Conservation (phyloP, 345 rosid genomes). For the Euclidium syriacum region DNA sequence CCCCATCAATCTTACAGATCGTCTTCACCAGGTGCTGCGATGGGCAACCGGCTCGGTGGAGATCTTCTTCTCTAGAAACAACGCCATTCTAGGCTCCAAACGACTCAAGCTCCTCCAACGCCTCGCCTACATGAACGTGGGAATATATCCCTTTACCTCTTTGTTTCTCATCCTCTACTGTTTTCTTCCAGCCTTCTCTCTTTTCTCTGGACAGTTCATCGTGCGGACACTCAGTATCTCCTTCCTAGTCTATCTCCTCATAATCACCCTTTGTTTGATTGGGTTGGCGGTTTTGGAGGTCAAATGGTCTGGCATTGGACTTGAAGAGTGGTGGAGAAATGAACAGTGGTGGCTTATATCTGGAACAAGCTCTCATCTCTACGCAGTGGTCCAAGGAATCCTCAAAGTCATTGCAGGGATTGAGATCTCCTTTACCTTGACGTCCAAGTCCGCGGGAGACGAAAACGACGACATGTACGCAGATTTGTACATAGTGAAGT, state of each 20-base stretch:
- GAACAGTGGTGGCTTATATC: constrained; percentile 95
- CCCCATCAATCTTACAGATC: constrained; percentile 87
- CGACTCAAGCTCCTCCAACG: constrained; percentile 81
- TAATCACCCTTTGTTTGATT: constrained; percentile 61
- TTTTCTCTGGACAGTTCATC: constrained; percentile 82
- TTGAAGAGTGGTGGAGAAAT: constrained; percentile 99
- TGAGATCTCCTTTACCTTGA: constrained; percentile 89
- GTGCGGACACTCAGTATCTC: constrained; percentile 54
- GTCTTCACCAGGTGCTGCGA: constrained; percentile 90
- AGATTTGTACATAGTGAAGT: constrained; percentile 76
- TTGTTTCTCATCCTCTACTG: constrained; percentile 78
- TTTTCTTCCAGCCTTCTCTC: constrained; percentile 94
- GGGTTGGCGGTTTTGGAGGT: constrained; percentile 73
- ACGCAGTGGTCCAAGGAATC: constrained; percentile 82
- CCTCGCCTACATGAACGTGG: constrained; percentile 79
- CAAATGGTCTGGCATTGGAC: constrained; percentile 71
- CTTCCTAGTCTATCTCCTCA: constrained; percentile 61
- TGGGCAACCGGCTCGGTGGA: constrained; percentile 98
- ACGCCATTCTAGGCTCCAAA: constrained; percentile 58
- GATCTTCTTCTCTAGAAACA: constrained; percentile 95
- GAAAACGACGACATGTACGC: constrained; percentile 74
- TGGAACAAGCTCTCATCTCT: constrained; percentile 86
- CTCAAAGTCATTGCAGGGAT: constrained; percentile 86
- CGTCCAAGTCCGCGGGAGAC: constrained; percentile 68
- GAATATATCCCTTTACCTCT: constrained; percentile 92